phyloP scores from a whole-genome alignment of 306 rosid species.

The Trifolium subterraneum region DNA sequence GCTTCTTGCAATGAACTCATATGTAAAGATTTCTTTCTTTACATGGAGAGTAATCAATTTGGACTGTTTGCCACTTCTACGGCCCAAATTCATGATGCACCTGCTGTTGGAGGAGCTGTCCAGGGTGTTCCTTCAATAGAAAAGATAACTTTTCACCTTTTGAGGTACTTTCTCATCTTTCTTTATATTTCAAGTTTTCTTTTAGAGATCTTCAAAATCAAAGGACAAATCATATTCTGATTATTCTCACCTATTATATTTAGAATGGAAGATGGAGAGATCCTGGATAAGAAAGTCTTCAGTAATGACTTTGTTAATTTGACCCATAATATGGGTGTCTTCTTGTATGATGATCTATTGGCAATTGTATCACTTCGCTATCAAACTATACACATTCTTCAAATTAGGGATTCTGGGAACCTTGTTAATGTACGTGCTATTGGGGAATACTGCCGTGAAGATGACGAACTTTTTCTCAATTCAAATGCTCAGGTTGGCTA shows the following conservation, averaged over 20 bases:
- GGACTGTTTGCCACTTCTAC: conserved; percentile 95
- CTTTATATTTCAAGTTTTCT: conserved; percentile 3
- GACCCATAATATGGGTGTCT: conserved; percentile 88
- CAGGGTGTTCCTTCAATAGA: conserved; percentile 88
- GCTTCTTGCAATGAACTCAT: conserved; percentile 84
- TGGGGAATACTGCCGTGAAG: conserved; percentile 90
- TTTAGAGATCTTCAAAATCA: not conserved
- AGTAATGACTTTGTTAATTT: conserved; percentile 84
- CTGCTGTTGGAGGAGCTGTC: conserved; percentile 82
- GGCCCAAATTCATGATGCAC: conserved; percentile 70
- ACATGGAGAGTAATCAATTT: conserved; percentile 75
- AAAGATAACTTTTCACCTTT: conserved; percentile 86
- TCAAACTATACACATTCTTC: conserved; percentile 86
- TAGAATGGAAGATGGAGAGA: conserved; percentile 88
- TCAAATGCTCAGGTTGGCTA: conserved; percentile 69
- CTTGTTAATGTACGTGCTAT: conserved; percentile 85
- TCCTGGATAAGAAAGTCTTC: conserved; percentile 82
- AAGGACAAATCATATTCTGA: conserved; percentile 16
- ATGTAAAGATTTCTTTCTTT: conserved; percentile 94
- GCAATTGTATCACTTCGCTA: conserved; percentile 95
- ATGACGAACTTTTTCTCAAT: conserved; percentile 90
- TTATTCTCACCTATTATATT: conserved; percentile 35
- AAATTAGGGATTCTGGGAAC: conserved; percentile 88
- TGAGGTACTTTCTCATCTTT: conserved; percentile 61
- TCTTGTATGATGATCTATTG: conserved; percentile 92